Conservation (phyloP, 495 filamentous ascomycete genomes). For the Penicillium daleae region DNA sequence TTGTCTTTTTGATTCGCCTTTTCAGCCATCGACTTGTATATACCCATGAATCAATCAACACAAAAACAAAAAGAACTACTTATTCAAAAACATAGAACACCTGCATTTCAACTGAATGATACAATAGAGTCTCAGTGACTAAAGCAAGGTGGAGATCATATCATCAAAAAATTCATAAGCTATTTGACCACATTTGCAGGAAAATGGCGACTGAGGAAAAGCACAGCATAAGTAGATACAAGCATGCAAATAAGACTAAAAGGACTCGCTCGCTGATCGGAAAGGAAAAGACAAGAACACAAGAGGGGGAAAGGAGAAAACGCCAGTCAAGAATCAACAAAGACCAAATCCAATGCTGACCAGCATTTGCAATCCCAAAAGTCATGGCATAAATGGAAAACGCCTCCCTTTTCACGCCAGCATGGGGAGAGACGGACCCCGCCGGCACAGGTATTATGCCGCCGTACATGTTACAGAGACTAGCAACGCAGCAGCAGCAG, state of each 20-base stretch:
- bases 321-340: conserved; percentile 13
- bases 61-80: background rate
- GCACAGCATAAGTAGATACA: conserved; percentile 1
- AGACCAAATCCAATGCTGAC: conserved; percentile 21
- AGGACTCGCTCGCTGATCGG: conserved; percentile 11
- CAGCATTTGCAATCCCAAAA: conserved; percentile 20
- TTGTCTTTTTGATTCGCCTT: background rate
- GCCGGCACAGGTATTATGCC: conserved; percentile 35
- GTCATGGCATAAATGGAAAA: conserved; percentile 10
- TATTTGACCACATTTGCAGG: conserved; percentile 3
- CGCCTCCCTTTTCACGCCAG: conserved; percentile 39
- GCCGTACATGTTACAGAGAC: conserved; percentile 27
- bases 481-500: conserved; percentile 13
- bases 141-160: background rate
- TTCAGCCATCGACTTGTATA: conserved; percentile 7
- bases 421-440: conserved; percentile 10
- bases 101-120: background rate
- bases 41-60: conserved; percentile 6
- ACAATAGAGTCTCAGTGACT: background rate
- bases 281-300: conserved; percentile 6
- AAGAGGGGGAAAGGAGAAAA: conserved; percentile 6
- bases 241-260: conserved; percentile 3
- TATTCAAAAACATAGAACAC: background rate
- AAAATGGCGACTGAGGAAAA: background rate
- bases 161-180: conserved; percentile 2